Percentiles rank a stretch among this genome's conserved stretches.
Conservation (phyloP, 108 stramenopile genomes). For the Schizochytrium sp. region DNA sequence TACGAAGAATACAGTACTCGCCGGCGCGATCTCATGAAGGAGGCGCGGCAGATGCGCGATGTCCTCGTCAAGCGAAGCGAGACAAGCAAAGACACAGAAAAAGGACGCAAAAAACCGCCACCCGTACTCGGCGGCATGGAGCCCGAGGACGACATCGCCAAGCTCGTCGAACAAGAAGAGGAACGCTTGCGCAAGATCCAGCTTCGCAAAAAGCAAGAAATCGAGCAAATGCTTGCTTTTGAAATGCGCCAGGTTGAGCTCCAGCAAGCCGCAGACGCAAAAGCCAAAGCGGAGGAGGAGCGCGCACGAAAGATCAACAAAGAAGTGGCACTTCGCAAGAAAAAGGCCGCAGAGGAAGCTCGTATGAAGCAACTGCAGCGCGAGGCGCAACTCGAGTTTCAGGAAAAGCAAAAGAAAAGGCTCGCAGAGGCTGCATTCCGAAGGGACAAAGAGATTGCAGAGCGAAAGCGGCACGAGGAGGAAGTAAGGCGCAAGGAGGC, state of each 20-base stretch:
- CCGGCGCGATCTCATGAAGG: conserved; percentile 55
- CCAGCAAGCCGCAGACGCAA: conserved; percentile 21
- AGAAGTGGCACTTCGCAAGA: conserved; percentile 32
- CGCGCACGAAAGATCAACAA: conserved; percentile 23
- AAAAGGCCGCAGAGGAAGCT: conserved; percentile 31
- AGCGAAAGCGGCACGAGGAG: conserved; percentile 24
- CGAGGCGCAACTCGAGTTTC: conserved; percentile 36
- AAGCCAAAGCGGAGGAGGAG: conserved; percentile 30
- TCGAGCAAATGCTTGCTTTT: conserved; percentile 53
- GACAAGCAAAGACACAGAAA: conserved; percentile 13
- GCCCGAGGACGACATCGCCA: conserved; percentile 29
- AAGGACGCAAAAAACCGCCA: conserved; percentile 22
- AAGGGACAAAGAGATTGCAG: conserved; percentile 21
- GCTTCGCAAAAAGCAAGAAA: conserved; percentile 52
- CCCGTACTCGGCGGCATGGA: conserved; percentile 28
- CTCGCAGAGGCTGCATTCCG: conserved; percentile 31
- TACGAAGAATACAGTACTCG: conserved; percentile 58
- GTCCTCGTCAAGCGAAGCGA: conserved; percentile 26
- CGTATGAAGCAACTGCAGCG: conserved; percentile 31
- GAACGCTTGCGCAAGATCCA: conserved; percentile 50
- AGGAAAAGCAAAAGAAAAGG: conserved; percentile 21
- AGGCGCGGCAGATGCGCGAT: conserved; percentile 44
- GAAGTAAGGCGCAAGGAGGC: conserved; percentile 20
- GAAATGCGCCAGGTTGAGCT: conserved; percentile 41
- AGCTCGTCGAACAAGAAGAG: conserved; percentile 50